Percentiles rank a stretch among this genome's conserved stretches.
Conservation (phyloP, 78 protist species). For the Cavenderia fasciculata region DNA sequence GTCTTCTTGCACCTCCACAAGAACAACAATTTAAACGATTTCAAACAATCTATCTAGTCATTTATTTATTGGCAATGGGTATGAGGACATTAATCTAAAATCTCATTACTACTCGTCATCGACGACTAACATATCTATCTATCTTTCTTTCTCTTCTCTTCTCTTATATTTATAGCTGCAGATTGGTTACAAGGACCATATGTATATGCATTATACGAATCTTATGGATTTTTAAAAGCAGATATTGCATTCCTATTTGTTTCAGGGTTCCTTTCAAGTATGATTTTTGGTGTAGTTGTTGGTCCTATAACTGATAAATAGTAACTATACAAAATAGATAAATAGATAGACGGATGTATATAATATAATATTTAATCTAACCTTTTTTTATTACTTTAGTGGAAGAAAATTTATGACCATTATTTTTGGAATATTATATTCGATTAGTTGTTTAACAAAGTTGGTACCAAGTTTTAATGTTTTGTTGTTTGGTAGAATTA, state of each 20-base stretch:
- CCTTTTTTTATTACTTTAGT: slow-evolving; percentile 6
- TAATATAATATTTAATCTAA: not conserved
- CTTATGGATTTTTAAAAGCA: slow-evolving; percentile 84
- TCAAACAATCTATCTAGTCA: slow-evolving; percentile 42
- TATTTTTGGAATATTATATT: slow-evolving; percentile 82
- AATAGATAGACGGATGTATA: not conserved
- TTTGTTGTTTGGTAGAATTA: slow-evolving; percentile 92
- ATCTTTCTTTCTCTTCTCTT: not conserved
- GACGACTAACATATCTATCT: too few relatives aligned
- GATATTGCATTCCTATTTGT: slow-evolving; percentile 92
- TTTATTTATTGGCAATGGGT: slow-evolving; percentile 75
- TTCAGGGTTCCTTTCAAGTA: slow-evolving; percentile 91
- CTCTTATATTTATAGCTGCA: slow-evolving; percentile 48
- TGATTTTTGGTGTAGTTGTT: slow-evolving; percentile 92
- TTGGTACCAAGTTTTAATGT: slow-evolving; percentile 40
- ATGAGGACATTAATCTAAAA: not conserved
- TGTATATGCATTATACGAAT: slow-evolving; percentile 93
- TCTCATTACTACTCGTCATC: not conserved
- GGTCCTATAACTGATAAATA: slow-evolving; percentile 94
- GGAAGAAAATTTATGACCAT: slow-evolving; percentile 85
- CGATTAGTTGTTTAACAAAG: slow-evolving; percentile 89
- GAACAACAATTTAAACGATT: slow-evolving; percentile 22
- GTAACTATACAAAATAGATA: slow-evolving; percentile 19
- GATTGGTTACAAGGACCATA: slow-evolving; percentile 98
- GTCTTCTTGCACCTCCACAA: not conserved